phyloP scores from a whole-genome alignment of 176 grass and related monocot genomes.

The Carex kokanica region DNA sequence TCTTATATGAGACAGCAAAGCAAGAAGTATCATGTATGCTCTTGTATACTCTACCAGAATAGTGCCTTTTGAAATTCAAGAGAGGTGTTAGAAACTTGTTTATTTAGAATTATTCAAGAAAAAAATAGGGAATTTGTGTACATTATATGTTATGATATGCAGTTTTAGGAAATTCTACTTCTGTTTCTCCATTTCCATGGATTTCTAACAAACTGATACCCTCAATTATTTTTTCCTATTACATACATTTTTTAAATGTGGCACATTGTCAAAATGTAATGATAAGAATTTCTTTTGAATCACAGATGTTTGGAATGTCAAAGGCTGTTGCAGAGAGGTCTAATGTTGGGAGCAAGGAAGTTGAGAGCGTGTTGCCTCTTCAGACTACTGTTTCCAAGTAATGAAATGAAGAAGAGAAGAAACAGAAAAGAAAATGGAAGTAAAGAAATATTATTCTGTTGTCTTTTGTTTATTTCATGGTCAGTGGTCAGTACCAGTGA shows the following conservation, averaged over 20 bases:
- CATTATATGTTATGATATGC: background rate
- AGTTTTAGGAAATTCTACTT: background rate
- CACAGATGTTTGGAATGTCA: slow-evolving; percentile 95
- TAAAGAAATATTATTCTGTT: background rate
- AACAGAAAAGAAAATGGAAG: background rate
- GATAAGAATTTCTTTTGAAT: background rate
- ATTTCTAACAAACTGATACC: background rate
- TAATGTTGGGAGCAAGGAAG: slow-evolving; percentile 38
- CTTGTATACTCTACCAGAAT: background rate
- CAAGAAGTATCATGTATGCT: background rate
- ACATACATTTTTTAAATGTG: background rate
- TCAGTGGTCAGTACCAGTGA: background rate
- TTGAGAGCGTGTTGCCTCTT: slow-evolving; percentile 69
- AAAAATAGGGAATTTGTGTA: background rate
- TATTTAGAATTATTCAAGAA: background rate
- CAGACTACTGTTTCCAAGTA: slow-evolving; percentile 70
- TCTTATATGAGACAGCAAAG: background rate
- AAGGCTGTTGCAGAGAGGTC: slow-evolving; percentile 62
- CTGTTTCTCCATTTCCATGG: background rate
- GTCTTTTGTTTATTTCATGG: background rate
- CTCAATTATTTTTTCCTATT: background rate
- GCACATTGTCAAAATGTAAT: background rate
- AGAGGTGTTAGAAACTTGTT: background rate
- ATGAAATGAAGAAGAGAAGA: background rate
- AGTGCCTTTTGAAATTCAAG: background rate